Conservation (phyloP, 2,329 filamentous ascomycete genomes). For the Colletotrichum siamense region DNA sequence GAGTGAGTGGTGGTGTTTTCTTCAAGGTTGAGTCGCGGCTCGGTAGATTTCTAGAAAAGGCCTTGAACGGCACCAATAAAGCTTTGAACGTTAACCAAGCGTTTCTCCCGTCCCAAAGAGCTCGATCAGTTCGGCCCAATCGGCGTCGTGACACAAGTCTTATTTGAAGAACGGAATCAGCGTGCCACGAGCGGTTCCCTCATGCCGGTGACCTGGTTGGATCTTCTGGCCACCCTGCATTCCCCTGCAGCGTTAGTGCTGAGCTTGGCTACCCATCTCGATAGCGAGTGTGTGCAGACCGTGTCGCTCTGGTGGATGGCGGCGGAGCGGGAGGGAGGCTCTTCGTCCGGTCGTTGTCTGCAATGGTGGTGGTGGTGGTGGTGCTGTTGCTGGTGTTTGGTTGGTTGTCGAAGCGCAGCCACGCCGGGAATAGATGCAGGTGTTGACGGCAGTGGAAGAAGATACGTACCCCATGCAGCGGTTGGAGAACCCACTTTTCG, state of each 20-base stretch:
- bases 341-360: neutral
- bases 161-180: neutral
- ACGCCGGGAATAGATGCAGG: conserved; percentile 10
- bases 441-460: neutral
- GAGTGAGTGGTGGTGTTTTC: neutral
- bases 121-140: neutral
- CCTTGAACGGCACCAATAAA: neutral
- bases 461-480: neutral
- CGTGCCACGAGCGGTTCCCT: neutral
- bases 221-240: neutral
- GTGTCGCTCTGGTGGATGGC: neutral
- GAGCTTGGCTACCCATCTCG: neutral
- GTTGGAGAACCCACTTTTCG: neutral
- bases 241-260: neutral
- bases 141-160: neutral
- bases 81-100: neutral
- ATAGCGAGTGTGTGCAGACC: neutral
- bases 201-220: neutral
- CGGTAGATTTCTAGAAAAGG: neutral
- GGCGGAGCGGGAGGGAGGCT: neutral
- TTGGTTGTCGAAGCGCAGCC: conserved; percentile 19
- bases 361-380: neutral
- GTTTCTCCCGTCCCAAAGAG: neutral
- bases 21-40: neutral
- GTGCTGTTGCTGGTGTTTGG: neutral